Conservation (phyloP, 352 stramenopile species). For the Globisporangium lucens region DNA sequence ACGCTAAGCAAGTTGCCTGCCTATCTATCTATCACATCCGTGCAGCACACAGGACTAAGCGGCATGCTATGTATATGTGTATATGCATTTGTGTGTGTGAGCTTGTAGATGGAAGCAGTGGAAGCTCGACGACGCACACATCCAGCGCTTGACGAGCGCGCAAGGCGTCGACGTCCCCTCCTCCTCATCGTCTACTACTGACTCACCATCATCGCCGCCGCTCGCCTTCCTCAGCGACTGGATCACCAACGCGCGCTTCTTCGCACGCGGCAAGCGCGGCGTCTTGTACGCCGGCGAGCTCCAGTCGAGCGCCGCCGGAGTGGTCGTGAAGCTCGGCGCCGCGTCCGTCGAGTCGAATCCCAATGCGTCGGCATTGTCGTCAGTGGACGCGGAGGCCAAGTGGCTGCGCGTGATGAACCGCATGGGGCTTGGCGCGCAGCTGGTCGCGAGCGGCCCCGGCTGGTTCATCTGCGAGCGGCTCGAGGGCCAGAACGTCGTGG, state of each 20-base stretch:
- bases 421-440: conserved; percentile 49
- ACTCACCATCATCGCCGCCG: conserved; percentile 9
- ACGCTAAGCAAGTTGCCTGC: neutral
- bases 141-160: conserved; percentile 45
- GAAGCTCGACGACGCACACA: conserved; percentile 55
- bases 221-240: conserved; percentile 21
- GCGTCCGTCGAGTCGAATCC: conserved; percentile 13
- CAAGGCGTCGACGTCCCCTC: conserved; percentile 7
- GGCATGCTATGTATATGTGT: neutral
- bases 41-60: neutral
- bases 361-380: conserved; percentile 23
- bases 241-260: conserved; percentile 46
- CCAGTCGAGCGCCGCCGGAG: conserved; percentile 11
- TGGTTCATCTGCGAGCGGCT: conserved; percentile 67
- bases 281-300: conserved; percentile 50
- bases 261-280: conserved; percentile 61
- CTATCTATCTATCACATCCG: neutral
- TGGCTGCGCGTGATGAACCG: conserved; percentile 66
- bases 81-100: conserved; percentile 1
- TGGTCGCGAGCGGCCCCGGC: conserved; percentile 37
- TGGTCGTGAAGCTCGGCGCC: conserved; percentile 51
- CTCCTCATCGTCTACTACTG: neutral
- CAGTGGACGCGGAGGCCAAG: conserved; percentile 45
- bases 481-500: conserved; percentile 55
- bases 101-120: conserved; percentile 52